Conservation (phyloP, 164 flowering plant genomes). For the Protea cynaroides region DNA sequence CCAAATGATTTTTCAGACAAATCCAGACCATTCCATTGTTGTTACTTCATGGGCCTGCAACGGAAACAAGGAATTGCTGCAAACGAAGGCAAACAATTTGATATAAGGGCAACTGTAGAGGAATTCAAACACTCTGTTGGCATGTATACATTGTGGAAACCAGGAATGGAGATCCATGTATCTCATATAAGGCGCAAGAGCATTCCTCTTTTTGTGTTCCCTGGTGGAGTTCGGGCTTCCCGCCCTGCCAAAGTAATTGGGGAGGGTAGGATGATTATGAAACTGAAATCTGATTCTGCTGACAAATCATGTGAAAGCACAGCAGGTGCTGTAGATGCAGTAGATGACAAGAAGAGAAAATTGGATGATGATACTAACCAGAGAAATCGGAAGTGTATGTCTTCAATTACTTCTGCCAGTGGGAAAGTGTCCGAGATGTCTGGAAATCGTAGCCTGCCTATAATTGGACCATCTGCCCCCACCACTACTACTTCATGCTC, state of each 20-base stretch:
- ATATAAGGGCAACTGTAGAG: constrained; percentile 75
- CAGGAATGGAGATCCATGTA: constrained; percentile 73
- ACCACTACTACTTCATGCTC: not conserved
- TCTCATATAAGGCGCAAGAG: constrained; percentile 55
- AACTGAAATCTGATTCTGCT: constrained; percentile 18
- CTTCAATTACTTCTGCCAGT: constrained; percentile 7
- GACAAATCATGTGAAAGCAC: constrained; percentile 27
- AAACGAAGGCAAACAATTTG: constrained; percentile 65
- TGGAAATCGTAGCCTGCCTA: constrained; percentile 3
- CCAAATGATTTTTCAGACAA: constrained; percentile 56
- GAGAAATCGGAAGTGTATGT: not conserved
- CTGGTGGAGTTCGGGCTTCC: constrained; percentile 68
- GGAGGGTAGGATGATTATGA: constrained; percentile 27
- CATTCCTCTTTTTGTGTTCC: constrained; percentile 77
- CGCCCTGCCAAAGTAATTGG: constrained; percentile 42
- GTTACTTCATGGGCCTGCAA: constrained; percentile 85
- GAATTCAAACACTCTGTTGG: constrained; percentile 69
- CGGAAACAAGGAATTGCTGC: constrained; percentile 67
- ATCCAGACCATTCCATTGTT: constrained; percentile 49
- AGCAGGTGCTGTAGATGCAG: constrained; percentile 15
- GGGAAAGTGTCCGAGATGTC: constrained; percentile 5
- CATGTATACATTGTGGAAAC: constrained; percentile 50
- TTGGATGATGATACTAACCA: constrained; percentile 19
- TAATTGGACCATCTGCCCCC: not conserved
- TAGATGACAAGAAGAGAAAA: constrained; percentile 36